Evolutionary conservation across 2,329 filamentous ascomycete genomes (phyloP).

Genomic region (Trichoderma citrinoviride): DNA sequence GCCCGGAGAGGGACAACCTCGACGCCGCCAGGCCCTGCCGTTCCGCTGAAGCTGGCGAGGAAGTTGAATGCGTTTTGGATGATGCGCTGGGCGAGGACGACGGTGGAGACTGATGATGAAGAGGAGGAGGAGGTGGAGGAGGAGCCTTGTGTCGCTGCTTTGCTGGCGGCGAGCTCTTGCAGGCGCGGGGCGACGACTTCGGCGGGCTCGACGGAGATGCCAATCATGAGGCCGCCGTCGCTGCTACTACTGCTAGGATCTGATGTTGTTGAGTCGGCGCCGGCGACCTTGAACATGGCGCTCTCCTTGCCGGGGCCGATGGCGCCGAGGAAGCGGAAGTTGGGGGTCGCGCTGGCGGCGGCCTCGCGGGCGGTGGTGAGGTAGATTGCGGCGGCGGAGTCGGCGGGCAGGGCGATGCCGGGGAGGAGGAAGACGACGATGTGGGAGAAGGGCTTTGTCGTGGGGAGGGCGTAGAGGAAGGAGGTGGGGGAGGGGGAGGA

Average conservation of each 20-base stretch:
- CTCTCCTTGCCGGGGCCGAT: constrained; percentile 88
- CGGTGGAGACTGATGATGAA: constrained; percentile 56
- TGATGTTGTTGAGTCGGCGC: constrained; percentile 23
- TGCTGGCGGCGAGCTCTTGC: constrained; percentile 50
- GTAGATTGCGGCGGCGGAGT: constrained; percentile 86
- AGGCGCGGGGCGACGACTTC: constrained; percentile 69
- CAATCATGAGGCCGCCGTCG: constrained; percentile 61
- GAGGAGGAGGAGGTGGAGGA: constrained; percentile 36
- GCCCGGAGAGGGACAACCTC: constrained; percentile 92
- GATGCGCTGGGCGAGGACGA: constrained; percentile 83
- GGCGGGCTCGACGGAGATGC: constrained; percentile 77
- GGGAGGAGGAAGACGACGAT: constrained; percentile 88
- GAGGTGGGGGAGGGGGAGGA: constrained; percentile 53
- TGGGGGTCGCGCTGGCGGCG: constrained; percentile 44
- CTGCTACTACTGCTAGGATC: too few relatives aligned
- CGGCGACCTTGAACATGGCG: constrained; percentile 78
- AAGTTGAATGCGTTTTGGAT: constrained; percentile 98
- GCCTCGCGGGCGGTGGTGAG: constrained; percentile 56
- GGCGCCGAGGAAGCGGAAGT: constrained; percentile 83
- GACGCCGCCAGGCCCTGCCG: constrained; percentile 58
- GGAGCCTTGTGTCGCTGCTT: constrained; percentile 22
- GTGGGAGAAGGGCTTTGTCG: constrained; percentile 65
- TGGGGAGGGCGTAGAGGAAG: constrained; percentile 54
- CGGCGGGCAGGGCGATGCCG: constrained; percentile 66
- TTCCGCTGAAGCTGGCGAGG: constrained; percentile 77